A percentile compares a stretch with the other conserved stretches of the same genome.
Conservation (phyloP, 306 rosid species). For the Luffa aegyptiaca region DNA sequence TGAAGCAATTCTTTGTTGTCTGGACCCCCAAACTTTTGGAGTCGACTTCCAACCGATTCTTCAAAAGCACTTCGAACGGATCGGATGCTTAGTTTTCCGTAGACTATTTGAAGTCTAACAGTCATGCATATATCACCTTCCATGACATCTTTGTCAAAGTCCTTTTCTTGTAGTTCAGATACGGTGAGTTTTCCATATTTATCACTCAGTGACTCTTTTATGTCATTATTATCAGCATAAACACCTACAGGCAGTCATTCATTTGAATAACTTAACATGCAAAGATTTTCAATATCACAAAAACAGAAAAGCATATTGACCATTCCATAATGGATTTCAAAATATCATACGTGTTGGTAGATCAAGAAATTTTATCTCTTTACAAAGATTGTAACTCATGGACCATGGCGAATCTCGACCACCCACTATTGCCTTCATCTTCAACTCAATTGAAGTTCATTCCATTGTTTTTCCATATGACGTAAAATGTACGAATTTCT, state of each 20-base stretch:
- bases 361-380: background rate
- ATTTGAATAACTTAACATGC: background rate
- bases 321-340: background rate
- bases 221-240: constrained; percentile 54
- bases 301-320: background rate
- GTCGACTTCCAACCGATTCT: constrained; percentile 76
- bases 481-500: background rate
- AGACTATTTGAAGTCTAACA: constrained; percentile 79
- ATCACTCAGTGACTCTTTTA: constrained; percentile 36
- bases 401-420: background rate
- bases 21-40: constrained; percentile 62
- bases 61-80: constrained; percentile 83
- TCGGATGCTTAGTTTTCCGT: constrained; percentile 69
- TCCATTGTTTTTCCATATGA: background rate
- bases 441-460: background rate
- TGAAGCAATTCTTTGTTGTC: constrained; percentile 63
- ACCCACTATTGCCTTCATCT: background rate
- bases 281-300: background rate
- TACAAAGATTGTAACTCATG: background rate
- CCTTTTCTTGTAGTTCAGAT: constrained; percentile 44
- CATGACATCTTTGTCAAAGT: constrained; percentile 46
- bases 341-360: background rate
- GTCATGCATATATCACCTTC: constrained; percentile 72
- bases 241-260: constrained; percentile 40
- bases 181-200: constrained; percentile 50